Evolutionary conservation across 495 filamentous ascomycete genomes (phyloP).

Genomic region (Podospora didyma): DNA sequence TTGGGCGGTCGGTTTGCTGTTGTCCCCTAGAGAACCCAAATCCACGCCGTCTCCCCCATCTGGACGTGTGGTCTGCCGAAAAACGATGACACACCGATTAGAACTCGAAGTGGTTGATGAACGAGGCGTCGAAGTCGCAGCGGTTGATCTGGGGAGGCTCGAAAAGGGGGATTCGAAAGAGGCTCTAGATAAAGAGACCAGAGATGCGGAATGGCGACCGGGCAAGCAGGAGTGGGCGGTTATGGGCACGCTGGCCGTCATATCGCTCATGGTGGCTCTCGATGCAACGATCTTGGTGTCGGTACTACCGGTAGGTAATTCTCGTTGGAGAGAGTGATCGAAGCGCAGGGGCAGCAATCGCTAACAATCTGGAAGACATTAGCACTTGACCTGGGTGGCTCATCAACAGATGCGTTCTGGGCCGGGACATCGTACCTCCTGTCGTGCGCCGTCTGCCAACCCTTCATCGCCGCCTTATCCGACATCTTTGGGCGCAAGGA

Average conservation of each 20-base stretch:
- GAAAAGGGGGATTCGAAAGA: conserved; percentile 18
- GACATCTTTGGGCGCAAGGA: conserved; percentile 51
- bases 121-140: conserved; percentile 1
- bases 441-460: conserved; percentile 42
- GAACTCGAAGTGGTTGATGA: not conserved
- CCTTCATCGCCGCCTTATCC: conserved; percentile 45
- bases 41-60: not conserved
- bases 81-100: not conserved
- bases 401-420: conserved; percentile 51
- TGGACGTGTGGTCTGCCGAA: too few species aligned
- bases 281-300: conserved; percentile 53
- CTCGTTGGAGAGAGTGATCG: not conserved
- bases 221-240: conserved; percentile 34
- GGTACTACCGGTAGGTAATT: conserved; percentile 31
- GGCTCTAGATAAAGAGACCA: too few species aligned
- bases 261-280: conserved; percentile 50
- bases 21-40: not conserved
- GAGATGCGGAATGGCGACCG: conserved; percentile 30
- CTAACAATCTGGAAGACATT: conserved; percentile 23
- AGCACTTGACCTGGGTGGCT: conserved; percentile 38
- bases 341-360: not conserved
- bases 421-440: conserved; percentile 52
- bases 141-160: conserved; percentile 2
- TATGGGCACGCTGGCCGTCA: conserved; percentile 39
- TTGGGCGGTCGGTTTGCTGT: not conserved